These are phyloP conservation scores for Agaricus bisporus DNA, from an alignment of 768 basidiomycete genomes.

Conservation along the genomic window DNA sequence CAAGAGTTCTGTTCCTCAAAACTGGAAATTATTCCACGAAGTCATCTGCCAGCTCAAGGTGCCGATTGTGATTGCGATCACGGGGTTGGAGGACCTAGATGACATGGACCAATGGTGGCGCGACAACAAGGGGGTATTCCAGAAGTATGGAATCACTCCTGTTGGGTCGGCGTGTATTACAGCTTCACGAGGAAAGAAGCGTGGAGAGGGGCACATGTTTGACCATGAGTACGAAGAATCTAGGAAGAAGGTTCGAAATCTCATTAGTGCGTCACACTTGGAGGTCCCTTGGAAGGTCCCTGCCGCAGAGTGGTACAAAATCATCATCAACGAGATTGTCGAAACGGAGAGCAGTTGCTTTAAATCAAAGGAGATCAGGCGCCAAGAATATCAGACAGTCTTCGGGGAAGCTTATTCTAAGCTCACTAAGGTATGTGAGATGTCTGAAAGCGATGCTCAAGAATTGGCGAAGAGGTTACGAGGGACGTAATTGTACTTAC, in stretches of 20 bases:
- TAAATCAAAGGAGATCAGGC: no score
- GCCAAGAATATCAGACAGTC: background rate
- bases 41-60: slow-evolving; percentile 32
- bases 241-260: slow-evolving; percentile 1
- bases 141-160: slow-evolving; percentile 19
- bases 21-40: slow-evolving; percentile 31
- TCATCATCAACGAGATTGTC: background rate
- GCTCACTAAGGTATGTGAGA: no score
- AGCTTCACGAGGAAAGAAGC: slow-evolving; percentile 24
- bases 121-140: slow-evolving; percentile 22
- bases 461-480: no score
- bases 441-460: no score
- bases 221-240: slow-evolving; percentile 12
- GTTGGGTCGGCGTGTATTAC: slow-evolving; percentile 32
- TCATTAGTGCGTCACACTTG: background rate
- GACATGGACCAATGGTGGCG: slow-evolving; percentile 25
- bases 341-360: no score
- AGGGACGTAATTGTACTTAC: no score
- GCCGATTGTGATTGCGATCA: slow-evolving; percentile 31
- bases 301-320: background rate
- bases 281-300: background rate
- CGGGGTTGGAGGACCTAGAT: slow-evolving; percentile 30
- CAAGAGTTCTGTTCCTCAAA: slow-evolving; percentile 24
- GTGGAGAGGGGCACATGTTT: slow-evolving; percentile 6
- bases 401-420: no score